These are phyloP conservation scores for Crithidia expoeki DNA, from an alignment of 208 protist species.

Conservation along the genomic window DNA sequence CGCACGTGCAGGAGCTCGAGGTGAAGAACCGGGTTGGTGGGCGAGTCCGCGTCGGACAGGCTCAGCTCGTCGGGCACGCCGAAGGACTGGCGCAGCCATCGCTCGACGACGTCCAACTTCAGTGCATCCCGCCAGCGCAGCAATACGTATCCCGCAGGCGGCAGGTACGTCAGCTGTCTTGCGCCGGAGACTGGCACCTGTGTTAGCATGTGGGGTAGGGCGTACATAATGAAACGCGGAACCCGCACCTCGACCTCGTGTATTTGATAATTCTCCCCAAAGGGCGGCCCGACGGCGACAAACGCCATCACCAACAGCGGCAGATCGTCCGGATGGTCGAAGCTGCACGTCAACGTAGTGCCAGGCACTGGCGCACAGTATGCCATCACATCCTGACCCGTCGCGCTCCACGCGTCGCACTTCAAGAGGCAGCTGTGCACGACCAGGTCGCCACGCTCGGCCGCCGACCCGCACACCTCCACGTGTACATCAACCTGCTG, in stretches of 20 bases:
- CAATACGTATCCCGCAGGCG: conserved; percentile 44
- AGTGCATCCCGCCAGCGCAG: conserved; percentile 59
- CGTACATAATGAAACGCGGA: conserved; percentile 90
- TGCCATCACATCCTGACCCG: conserved; percentile 21
- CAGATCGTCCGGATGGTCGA: conserved; percentile 65
- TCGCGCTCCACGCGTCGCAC: conserved; percentile 46
- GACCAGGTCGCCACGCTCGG: conserved; percentile 44
- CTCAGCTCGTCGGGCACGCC: conserved; percentile 27
- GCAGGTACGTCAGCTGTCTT: conserved; percentile 13
- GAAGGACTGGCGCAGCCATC: conserved; percentile 65
- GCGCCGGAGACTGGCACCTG: background rate
- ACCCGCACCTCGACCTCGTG: conserved; percentile 79
- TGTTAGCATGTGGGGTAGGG: conserved; percentile 21
- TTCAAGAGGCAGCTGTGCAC: conserved; percentile 78
- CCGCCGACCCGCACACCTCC: conserved; percentile 28
- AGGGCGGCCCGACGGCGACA: conserved; percentile 75
- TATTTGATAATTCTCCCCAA: conserved; percentile 76
- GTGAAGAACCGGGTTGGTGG: conserved; percentile 32
- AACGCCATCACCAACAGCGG: conserved; percentile 65
- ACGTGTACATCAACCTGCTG: conserved; percentile 30
- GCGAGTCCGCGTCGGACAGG: conserved; percentile 37
- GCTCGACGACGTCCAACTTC: conserved; percentile 35
- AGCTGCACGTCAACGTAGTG: conserved; percentile 52
- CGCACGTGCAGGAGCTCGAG: conserved; percentile 72
- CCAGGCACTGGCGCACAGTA: conserved; percentile 33